These are phyloP conservation scores for Myriosclerotinia duriaeana DNA, from an alignment of 2,329 filamentous ascomycete genomes.

Conservation along the genomic window DNA sequence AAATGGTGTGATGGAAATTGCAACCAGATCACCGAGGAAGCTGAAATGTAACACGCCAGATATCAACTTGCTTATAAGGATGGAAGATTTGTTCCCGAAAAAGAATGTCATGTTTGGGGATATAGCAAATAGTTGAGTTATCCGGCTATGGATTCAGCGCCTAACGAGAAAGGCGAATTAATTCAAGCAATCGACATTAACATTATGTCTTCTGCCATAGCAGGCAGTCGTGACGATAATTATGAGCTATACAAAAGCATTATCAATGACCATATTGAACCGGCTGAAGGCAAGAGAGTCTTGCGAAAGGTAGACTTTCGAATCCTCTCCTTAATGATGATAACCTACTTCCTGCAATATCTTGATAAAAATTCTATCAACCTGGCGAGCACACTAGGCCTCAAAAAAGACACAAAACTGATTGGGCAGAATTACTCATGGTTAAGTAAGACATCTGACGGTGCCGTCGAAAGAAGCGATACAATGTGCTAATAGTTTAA, in stretches of 20 bases:
- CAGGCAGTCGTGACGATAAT: slow-evolving; percentile 1
- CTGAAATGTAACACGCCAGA: neutral
- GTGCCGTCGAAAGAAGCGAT: neutral
- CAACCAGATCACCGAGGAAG: neutral
- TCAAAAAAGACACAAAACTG: slow-evolving; percentile 49
- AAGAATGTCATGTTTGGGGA: neutral
- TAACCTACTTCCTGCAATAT: slow-evolving; percentile 58
- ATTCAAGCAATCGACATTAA: neutral
- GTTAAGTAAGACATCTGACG: slow-evolving; percentile 15
- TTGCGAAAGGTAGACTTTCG: slow-evolving; percentile 54
- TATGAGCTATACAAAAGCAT: slow-evolving; percentile 5
- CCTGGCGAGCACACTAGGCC: slow-evolving; percentile 50
- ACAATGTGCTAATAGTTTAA: slow-evolving; percentile 36
- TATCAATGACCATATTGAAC: neutral
- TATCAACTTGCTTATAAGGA: neutral
- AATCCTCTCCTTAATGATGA: slow-evolving; percentile 55
- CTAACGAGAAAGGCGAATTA: neutral
- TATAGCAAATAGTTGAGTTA: neutral
- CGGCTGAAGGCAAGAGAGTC: slow-evolving; percentile 40
- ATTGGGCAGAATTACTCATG: slow-evolving; percentile 47
- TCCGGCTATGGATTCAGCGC: neutral
- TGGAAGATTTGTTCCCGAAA: neutral
- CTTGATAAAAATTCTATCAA: slow-evolving; percentile 59
- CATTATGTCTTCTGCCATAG: neutral
- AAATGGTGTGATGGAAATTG: neutral